These are phyloP conservation scores for Phlebiopsis flavidoalba DNA, from an alignment of 768 basidiomycete species.

Conservation along the genomic window DNA sequence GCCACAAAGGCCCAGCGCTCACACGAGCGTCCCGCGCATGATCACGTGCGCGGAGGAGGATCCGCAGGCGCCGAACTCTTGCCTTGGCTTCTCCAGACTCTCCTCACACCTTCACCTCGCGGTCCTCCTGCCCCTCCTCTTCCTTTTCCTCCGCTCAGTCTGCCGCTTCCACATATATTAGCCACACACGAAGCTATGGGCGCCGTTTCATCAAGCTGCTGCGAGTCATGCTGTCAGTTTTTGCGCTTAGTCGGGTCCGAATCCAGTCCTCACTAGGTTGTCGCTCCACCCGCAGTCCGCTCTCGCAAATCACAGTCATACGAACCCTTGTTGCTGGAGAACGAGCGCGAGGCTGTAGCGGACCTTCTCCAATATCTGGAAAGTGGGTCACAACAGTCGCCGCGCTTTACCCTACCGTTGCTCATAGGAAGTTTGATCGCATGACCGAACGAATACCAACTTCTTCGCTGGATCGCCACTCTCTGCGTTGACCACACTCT, in stretches of 20 bases:
- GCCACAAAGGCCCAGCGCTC: constrained; percentile 1
- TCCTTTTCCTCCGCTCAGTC: constrained; percentile 6
- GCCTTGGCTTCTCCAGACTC: constrained; percentile 11
- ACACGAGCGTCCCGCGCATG: neutral
- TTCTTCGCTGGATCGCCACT: constrained; percentile 95
- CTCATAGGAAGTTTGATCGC: constrained; percentile 6
- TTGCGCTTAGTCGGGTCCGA: constrained; percentile 4
- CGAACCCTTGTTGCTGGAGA: constrained; percentile 82
- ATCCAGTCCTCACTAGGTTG: constrained; percentile 15
- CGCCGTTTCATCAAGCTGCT: constrained; percentile 69
- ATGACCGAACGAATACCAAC: constrained; percentile 98
- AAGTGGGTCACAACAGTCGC: constrained; percentile 53
- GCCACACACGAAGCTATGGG: constrained; percentile 47
- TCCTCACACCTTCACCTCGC: constrained; percentile 9
- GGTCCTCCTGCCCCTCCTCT: constrained; percentile 10
- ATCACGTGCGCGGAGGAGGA: neutral
- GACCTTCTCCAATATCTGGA: constrained; percentile 97
- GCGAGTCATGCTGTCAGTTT: constrained; percentile 74
- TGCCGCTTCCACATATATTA: constrained; percentile 1
- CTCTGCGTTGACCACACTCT: constrained; percentile 90
- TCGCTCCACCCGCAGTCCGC: constrained; percentile 46
- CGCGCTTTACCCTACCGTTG: neutral
- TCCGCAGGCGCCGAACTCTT: neutral
- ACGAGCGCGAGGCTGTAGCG: constrained; percentile 96
- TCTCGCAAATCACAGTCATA: constrained; percentile 83